Conservation (phyloP, 331 rosid species). For the Acacia pycnantha region DNA sequence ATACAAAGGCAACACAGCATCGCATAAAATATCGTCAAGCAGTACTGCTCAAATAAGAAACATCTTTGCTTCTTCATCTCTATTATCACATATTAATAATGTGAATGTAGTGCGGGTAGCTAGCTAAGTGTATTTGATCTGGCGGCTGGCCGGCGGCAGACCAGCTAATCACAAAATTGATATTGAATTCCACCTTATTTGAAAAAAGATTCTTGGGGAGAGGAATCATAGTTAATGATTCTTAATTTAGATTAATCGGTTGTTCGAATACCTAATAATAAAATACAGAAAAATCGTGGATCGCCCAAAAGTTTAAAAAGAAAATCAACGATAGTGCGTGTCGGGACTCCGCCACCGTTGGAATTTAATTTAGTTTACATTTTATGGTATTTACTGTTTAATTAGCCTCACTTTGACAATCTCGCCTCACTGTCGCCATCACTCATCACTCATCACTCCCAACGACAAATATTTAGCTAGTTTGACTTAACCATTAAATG, state of each 20-base stretch:
- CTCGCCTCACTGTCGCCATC: neutral
- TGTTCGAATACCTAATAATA: no score
- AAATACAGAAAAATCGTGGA: no score
- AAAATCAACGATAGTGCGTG: neutral
- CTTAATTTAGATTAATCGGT: no score
- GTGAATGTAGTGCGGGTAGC: no score
- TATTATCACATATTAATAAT: neutral
- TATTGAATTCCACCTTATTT: no score
- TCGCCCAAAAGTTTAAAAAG: no score
- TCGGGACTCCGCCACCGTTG: neutral
- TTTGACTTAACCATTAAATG: neutral
- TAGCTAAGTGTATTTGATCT: no score
- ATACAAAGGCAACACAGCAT: neutral
- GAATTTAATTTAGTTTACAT: neutral
- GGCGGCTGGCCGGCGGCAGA: no score
- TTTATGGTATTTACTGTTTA: neutral
- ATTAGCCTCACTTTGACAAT: neutral
- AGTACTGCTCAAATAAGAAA: conserved; percentile 27
- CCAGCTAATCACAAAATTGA: no score
- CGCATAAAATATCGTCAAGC: neutral
- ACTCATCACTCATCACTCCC: neutral
- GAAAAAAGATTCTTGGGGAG: no score
- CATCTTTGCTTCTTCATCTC: neutral
- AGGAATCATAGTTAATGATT: no score
- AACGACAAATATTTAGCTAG: neutral